Evolutionary conservation across 176 grass and related monocot species (phyloP).

Genomic region (Carex cristatella): DNA sequence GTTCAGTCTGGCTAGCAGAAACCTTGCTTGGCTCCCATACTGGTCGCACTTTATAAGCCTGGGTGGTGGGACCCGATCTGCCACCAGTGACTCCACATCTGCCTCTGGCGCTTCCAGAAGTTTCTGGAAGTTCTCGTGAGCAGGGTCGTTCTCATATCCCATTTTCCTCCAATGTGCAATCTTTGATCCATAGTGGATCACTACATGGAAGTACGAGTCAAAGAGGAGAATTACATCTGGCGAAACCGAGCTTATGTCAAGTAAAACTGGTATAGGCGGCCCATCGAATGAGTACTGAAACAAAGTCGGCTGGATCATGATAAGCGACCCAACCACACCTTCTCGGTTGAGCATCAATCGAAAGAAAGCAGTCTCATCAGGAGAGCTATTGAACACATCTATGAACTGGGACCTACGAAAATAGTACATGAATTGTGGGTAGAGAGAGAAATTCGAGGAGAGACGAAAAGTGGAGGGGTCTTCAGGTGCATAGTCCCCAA

Average conservation of each 20-base stretch:
- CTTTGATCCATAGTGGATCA: conserved; percentile 95
- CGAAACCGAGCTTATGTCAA: conserved; percentile 87
- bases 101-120: conserved; percentile 89
- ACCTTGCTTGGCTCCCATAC: conserved; percentile 92
- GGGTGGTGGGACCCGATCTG: conserved; percentile 65
- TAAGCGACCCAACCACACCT: conserved; percentile 79
- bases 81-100: conserved; percentile 59
- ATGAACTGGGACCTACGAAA: conserved; percentile 95
- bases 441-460: conserved; percentile 84
- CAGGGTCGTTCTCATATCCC: conserved; percentile 79
- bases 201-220: conserved; percentile 93
- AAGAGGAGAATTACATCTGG: conserved; percentile 97
- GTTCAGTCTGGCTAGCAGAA: conserved; percentile 85
- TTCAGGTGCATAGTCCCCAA: conserved; percentile 90
- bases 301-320: conserved; percentile 98
- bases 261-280: conserved; percentile 88
- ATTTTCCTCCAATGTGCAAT: conserved; percentile 94
- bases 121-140: conserved; percentile 82
- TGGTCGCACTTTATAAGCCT: conserved; percentile 94
- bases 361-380: conserved; percentile 93
- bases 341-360: conserved; percentile 93
- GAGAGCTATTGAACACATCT: conserved; percentile 94
- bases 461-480: conserved; percentile 91
- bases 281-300: conserved; percentile 98
- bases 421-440: conserved; percentile 97